Conservation (phyloP, 805 yeast species). For the Kodamaea leandrae region DNA sequence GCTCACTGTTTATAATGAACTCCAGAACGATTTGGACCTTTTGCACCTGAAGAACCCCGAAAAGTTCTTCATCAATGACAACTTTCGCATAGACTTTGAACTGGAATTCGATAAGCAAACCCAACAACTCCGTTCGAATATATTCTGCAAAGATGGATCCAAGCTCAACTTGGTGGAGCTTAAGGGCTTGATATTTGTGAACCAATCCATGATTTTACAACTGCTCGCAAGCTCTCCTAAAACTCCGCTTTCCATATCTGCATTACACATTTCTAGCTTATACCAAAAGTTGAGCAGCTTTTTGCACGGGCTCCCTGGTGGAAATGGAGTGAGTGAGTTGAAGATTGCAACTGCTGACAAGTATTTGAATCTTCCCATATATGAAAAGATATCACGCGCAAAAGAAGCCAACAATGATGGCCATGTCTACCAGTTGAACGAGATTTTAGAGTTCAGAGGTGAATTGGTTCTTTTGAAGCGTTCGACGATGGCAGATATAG, state of each 20-base stretch:
- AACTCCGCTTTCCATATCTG: constrained; percentile 38
- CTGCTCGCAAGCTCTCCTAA: constrained; percentile 34
- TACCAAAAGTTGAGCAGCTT: constrained; percentile 38
- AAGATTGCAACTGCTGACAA: constrained; percentile 39
- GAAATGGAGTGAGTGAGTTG: constrained; percentile 15
- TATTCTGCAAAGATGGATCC: constrained; percentile 6
- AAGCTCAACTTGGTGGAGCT: constrained; percentile 24
- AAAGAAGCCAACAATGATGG: constrained; percentile 14
- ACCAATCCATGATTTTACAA: constrained; percentile 35
- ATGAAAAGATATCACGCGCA: constrained; percentile 25
- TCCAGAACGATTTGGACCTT: constrained; percentile 30
- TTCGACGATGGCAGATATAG: constrained; percentile 35
- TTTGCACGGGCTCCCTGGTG: constrained; percentile 32
- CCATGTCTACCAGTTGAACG: constrained; percentile 18
- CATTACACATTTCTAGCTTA: constrained; percentile 39
- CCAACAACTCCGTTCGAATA: constrained; percentile 1
- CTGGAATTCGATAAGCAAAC: constrained; percentile 5
- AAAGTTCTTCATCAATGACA: constrained; percentile 3
- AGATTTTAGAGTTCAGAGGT: constrained; percentile 42
- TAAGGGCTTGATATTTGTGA: constrained; percentile 34
- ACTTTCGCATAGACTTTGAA: constrained; percentile 6
- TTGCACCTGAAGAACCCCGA: constrained; percentile 14
- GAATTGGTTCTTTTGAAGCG: constrained; percentile 50
- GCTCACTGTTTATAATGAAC: constrained; percentile 46
- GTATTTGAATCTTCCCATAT: constrained; percentile 28